These are phyloP conservation scores for Claviceps sp. DNA, from an alignment of 2,329 filamentous ascomycete species.

Conservation along the genomic window DNA sequence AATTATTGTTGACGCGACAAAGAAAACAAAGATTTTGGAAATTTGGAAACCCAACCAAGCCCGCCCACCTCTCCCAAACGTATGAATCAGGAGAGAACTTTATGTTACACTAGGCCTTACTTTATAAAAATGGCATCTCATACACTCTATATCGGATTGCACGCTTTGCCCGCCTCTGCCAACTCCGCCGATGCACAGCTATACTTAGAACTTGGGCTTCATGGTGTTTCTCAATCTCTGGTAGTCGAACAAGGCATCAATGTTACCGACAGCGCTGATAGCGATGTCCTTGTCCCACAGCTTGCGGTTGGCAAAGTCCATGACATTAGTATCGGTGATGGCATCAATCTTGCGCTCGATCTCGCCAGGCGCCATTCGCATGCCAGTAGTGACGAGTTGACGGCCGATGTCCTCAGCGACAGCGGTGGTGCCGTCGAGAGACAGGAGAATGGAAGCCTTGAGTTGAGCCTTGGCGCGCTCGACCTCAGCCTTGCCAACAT, in stretches of 20 bases:
- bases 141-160: conserved; percentile 41
- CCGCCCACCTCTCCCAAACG: conserved; percentile 1
- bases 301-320: conserved; percentile 89
- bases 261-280: conserved; percentile 80
- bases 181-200: conserved; percentile 15
- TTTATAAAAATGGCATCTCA: conserved; percentile 34
- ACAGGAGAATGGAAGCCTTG: conserved; percentile 94
- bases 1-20: conserved; percentile 4
- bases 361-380: conserved; percentile 80
- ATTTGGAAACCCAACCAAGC: neutral
- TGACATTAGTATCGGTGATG: conserved; percentile 92
- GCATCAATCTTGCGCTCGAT: conserved; percentile 82
- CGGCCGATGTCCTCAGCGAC: conserved; percentile 97
- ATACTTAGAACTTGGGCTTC: conserved; percentile 58
- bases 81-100: conserved; percentile 28
- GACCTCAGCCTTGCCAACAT: conserved; percentile 78
- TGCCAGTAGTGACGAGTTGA: conserved; percentile 94
- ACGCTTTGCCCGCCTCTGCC: conserved; percentile 18
- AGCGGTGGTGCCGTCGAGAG: conserved; percentile 92
- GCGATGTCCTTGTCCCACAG: conserved; percentile 97
- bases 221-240: conserved; percentile 70
- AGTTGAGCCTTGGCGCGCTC: conserved; percentile 99
- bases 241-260: conserved; percentile 78
- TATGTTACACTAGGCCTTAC: conserved; percentile 40
- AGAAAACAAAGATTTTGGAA: conserved; percentile 5